phyloP scores from a whole-genome alignment of 306 rosid genomes.

The Cucurbita maxima region DNA sequence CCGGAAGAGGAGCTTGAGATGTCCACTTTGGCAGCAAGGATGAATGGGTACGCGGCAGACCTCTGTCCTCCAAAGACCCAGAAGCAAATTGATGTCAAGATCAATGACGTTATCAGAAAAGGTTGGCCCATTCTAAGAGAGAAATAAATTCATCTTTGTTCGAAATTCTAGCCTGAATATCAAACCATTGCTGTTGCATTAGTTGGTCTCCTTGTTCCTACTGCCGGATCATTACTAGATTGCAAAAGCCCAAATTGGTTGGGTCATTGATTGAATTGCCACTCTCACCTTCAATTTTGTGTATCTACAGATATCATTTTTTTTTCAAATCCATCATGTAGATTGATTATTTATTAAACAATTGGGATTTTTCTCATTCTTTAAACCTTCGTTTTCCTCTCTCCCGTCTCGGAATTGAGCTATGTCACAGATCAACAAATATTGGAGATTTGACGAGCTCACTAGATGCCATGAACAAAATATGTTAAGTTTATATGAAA shows the following conservation, averaged over 20 bases:
- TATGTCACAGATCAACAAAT: not conserved
- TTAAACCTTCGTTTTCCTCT: not conserved
- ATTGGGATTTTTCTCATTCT: not conserved
- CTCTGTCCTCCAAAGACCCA: slow-evolving; percentile 66
- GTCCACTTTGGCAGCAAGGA: slow-evolving; percentile 57
- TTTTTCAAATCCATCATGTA: not conserved
- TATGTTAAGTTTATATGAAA: not conserved
- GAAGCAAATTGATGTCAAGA: slow-evolving; percentile 59
- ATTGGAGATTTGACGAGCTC: not conserved
- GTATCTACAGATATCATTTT: not conserved
- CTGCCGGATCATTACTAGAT: not conserved
- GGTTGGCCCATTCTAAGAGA: slow-evolving; percentile 95
- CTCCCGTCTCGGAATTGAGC: not conserved
- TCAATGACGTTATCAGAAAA: slow-evolving; percentile 53
- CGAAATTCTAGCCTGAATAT: not conserved
- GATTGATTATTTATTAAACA: not conserved
- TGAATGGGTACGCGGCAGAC: slow-evolving; percentile 79
- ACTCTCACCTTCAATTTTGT: not conserved
- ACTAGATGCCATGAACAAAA: not conserved
- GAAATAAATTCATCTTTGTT: not conserved
- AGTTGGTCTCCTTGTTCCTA: not conserved
- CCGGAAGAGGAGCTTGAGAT: slow-evolving; percentile 71
- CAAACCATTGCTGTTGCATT: not conserved
- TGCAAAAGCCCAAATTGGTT: not conserved
- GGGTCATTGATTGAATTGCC: not conserved